These are phyloP conservation scores for Colletotrichum agaves DNA, from an alignment of 2,329 filamentous ascomycete species.

Conservation along the genomic window DNA sequence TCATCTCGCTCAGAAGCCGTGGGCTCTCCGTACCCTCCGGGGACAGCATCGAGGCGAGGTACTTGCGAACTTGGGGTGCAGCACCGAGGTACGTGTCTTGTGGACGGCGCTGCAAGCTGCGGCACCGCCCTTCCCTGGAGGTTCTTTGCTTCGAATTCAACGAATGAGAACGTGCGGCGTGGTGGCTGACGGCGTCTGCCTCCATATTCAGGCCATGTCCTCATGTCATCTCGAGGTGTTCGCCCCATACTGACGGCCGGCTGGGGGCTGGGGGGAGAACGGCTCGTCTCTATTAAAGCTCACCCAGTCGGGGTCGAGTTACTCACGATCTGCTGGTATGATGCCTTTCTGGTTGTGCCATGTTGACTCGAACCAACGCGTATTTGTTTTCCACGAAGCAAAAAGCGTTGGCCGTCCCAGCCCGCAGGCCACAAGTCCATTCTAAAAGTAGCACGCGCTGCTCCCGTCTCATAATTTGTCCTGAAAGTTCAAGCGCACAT, in stretches of 20 bases:
- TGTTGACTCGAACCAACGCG: background rate
- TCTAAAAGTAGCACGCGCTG: conserved; percentile 23
- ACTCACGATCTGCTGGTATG: background rate
- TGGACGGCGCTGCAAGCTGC: conserved; percentile 8
- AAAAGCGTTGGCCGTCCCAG: background rate
- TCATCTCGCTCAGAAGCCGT: background rate
- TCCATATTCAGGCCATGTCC: conserved; percentile 28
- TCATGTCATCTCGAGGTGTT: conserved; percentile 18
- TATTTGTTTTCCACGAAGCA: background rate
- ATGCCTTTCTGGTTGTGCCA: background rate
- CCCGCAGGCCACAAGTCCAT: background rate
- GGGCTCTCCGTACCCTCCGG: background rate
- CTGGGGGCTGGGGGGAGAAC: background rate
- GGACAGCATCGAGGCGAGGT: background rate
- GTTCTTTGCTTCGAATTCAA: background rate
- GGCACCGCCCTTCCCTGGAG: conserved; percentile 11
- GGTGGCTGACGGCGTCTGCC: conserved; percentile 31
- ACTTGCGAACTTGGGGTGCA: background rate
- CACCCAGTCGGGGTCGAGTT: background rate
- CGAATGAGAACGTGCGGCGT: conserved; percentile 20
- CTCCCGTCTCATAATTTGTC: conserved; percentile 19
- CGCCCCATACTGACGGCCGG: conserved; percentile 8
- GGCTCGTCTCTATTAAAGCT: conserved; percentile 1
- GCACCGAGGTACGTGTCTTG: conserved; percentile 15
- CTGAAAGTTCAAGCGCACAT: conserved; percentile 17